These are phyloP conservation scores for Triticum turgidum DNA, from an alignment of 176 grass and related monocot species.

Conservation along the genomic window DNA sequence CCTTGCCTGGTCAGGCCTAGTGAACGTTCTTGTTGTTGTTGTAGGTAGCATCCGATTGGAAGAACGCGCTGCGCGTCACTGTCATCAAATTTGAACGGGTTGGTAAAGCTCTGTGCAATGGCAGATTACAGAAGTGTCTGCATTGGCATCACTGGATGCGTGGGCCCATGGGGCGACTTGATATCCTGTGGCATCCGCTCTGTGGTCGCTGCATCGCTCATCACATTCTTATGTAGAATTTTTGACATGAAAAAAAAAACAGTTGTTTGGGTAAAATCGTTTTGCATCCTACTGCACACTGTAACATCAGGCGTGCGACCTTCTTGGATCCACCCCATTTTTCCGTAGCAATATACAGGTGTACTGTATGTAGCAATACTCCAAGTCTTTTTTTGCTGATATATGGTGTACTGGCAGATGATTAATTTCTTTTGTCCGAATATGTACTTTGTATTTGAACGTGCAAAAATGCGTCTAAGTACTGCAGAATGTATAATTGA, in stretches of 20 bases:
- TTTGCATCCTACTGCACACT: no score
- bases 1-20: neutral
- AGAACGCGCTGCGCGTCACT: neutral
- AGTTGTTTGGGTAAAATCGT: no score
- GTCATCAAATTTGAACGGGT: slow-evolving; percentile 38
- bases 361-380: no score
- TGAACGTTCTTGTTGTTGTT: slow-evolving; percentile 22
- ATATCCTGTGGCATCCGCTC: neutral
- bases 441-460: no score
- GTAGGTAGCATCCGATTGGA: slow-evolving; percentile 15
- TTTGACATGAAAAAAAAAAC: neutral
- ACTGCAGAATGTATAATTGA: no score
- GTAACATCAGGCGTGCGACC: no score
- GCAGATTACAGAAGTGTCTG: slow-evolving; percentile 6
- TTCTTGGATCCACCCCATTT: no score
- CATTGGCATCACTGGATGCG: neutral
- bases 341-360: no score
- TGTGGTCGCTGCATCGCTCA: neutral
- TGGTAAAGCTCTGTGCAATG: neutral
- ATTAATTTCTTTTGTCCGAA: no score
- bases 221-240: neutral
- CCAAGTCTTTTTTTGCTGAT: no score
- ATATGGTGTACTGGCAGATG: no score
- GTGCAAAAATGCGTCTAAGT: no score
- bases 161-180: neutral